Percentiles rank a stretch among this genome's conserved stretches.
phyloP scores from a whole-genome alignment of 2,329 filamentous ascomycete species.

The Ceratocystiopsis minuta region DNA sequence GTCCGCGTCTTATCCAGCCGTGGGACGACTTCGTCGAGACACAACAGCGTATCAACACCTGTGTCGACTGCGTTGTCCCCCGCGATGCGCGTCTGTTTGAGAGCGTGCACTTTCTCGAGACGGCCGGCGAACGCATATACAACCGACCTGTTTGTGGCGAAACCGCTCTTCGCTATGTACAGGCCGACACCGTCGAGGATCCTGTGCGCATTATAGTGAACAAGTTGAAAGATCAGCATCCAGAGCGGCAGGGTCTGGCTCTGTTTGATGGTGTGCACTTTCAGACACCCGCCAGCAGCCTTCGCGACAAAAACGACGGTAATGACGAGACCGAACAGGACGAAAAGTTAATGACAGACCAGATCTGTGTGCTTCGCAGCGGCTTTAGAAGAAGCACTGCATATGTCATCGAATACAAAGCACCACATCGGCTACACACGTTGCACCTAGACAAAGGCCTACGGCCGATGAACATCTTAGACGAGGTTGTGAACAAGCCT shows the following conservation, averaged over 20 bases:
- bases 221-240: not conserved
- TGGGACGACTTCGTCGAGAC: constrained; percentile 15
- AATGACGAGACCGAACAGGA: not conserved
- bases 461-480: constrained; percentile 21
- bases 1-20: constrained; percentile 12
- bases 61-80: constrained; percentile 11
- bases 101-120: constrained; percentile 10
- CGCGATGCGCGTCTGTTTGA: constrained; percentile 13
- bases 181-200: constrained; percentile 8
- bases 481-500: constrained; percentile 13
- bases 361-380: constrained; percentile 15
- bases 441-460: constrained; percentile 24
- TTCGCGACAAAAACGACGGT: constrained; percentile 1
- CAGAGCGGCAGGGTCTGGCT: constrained; percentile 5
- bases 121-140: constrained; percentile 10
- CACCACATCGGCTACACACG: constrained; percentile 26
- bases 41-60: constrained; percentile 8
- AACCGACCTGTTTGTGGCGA: constrained; percentile 11
- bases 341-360: constrained; percentile 14
- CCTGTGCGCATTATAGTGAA: constrained; percentile 3
- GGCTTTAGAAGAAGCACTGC: constrained; percentile 11
- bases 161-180: constrained; percentile 8
- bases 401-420: constrained; percentile 26
- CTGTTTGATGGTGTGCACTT: constrained; percentile 14
- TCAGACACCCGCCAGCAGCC: constrained; percentile 1